Evolutionary conservation across 140 eudicot species (phyloP), one percentile per base, ranked within the genome.

Genomic region (Erigeron philadelphicus): DNA sequence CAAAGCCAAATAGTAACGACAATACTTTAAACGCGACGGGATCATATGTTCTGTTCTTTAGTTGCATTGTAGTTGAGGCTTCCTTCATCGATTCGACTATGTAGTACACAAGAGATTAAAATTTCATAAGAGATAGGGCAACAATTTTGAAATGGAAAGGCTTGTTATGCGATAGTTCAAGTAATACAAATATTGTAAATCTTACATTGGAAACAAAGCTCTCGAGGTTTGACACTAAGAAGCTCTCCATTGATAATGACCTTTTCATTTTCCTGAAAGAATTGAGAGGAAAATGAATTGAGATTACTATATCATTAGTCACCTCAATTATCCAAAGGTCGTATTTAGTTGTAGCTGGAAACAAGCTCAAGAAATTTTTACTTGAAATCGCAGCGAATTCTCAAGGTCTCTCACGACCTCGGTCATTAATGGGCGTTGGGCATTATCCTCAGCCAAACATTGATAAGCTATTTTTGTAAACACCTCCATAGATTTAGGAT

Each of bases 21-120:
- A 21, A 9, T 72, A 86, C 95, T 95, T 86, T 86, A 71, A 89
- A 89, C 23, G 95, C 96, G 62, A 90, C 95, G 79, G 81, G 75
- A 69, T 67, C 79, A 42, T 79, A 81, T 17, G 86, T 81, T 58
- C 79, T 87, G 66, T 90, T 90, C 8, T 75, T 40, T 52, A 90
- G 77, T 76, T 84, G 92, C 62, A 90, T 68, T 17, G 88, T 65
- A 42, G 84, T 80, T 21, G 89, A 78, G 79, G 81, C 82, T 83
- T 82, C 85, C 73, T 86, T 89, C 86, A 79, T 84, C 52, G 77
- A 66, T 78, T 84, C 96, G 70, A 89, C 96, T 89, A 55, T 41
- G 23, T 11, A 48, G 19, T 13, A 21, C 5, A 23, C 68, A 62
- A 66, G 21, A 52, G n/a, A 23, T 16, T 17, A 66, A 9, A 40